Base-by-base conservation (phyloP, 179 eudicot genomes). In the Beta macrorhiza region DNA sequence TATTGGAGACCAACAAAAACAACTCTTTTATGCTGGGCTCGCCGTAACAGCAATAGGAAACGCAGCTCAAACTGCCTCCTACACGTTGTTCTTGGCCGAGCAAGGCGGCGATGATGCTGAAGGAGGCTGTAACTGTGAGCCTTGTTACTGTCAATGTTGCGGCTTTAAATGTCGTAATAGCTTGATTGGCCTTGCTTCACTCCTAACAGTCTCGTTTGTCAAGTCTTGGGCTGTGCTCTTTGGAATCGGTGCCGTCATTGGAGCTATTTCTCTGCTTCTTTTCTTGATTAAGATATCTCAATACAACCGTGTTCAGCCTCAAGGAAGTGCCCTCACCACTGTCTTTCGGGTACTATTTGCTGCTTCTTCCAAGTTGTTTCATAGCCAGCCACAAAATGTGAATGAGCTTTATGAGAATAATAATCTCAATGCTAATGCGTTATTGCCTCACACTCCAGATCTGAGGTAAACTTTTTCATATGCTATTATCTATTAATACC, bases 321-420 rank as follows among this genome's bases (percentile, higher is more conserved):
- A 67, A 57, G 94, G 90, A 56, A 91, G 89, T 78, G 85, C 91
- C 42, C n/a, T 89, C 37, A 89, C 89, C 13, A 82, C 87, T 59
- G 55, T 82, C 9, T 61, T 86, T 44, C 83, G 88, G 67, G 93
- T 91, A 7, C 77, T 87, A 52, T 86, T 83, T 62, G 90, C 91
- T 49, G 69, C 84, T 78, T 68, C 78, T 56, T 70, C 79, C 67
- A 91, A 89, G 78, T 61, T 82, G 47, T 64, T 42, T 29, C 45
- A 68, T 55, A 70, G 45, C 47, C 22, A 29, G 42, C 89, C 91
- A 11, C 32, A 15, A 42, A 58, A 84, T 79, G 32, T 64, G 45
- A 59, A 80, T 49, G 79, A 87, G 61, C 87, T 88, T 1, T 80
- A 89, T 73, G 81, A 78, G 52, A 71, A 77, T 56, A 75, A 56